These are phyloP conservation scores for Fragaria iinumae DNA, from an alignment of 306 rosid genomes.

Conservation along the genomic window DNA sequence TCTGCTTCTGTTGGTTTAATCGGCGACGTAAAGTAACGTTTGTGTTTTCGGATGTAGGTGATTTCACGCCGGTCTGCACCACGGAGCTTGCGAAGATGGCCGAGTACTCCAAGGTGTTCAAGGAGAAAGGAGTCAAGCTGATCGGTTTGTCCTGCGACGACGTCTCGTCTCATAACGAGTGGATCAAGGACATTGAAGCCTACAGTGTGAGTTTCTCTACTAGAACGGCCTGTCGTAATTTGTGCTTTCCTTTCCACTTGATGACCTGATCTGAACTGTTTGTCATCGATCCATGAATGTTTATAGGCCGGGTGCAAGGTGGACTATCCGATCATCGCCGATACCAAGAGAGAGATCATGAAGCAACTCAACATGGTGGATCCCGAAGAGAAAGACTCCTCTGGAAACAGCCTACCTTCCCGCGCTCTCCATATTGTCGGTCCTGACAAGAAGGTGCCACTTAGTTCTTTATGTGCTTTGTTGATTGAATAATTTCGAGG, in stretches of 20 bases:
- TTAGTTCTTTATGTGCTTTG: background rate
- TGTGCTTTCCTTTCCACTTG: no score
- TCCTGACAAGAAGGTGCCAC: conserved; percentile 55
- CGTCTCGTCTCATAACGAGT: conserved; percentile 52
- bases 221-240: background rate
- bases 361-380: conserved; percentile 86
- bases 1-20: background rate
- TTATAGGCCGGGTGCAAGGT: conserved; percentile 68
- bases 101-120: conserved; percentile 42
- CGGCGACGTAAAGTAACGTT: no score
- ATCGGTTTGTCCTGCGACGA: conserved; percentile 77
- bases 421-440: conserved; percentile 79
- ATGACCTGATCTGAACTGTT: background rate
- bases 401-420: conserved; percentile 56
- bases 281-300: background rate
- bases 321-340: conserved; percentile 61
- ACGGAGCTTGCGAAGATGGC: conserved; percentile 81
- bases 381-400: conserved; percentile 61
- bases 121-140: conserved; percentile 56
- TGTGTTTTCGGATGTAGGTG: conserved; percentile 38
- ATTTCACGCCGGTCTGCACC: conserved; percentile 87
- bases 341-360: conserved; percentile 61
- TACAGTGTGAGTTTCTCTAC: conserved; percentile 41
- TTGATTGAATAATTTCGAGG: no score
- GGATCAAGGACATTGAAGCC: conserved; percentile 86